Evolutionary conservation across 2,329 filamentous ascomycete species (phyloP), one percentile per base, ranked within the genome.

Genomic region (Talaromyces sp.): DNA sequence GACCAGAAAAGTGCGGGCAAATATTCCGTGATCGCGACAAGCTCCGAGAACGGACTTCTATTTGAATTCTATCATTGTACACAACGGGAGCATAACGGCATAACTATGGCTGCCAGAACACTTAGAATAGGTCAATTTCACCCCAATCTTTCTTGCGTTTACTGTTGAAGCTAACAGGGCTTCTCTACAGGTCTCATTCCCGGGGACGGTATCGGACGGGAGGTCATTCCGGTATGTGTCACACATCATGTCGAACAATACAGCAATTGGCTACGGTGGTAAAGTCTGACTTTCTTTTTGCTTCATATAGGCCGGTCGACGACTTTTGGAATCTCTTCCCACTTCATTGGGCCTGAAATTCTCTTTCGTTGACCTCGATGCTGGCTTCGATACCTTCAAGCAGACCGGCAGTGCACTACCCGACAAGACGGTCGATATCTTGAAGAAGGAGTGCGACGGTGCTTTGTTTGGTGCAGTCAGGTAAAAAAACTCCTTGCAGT

Each of bases 151-250:
- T 16, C 7, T 19, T 33, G 52, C 7, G 16, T 33, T 52, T 68
- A 59, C 62, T 45, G 62, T 33, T 49, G 47, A 70, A 39, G 52
- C 68, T 70, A 65, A 70, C 58, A 62, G 27, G 47, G 27, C 64
- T 11, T 52, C 60, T 60, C 56, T 22, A 60, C 66, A 27, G 93
- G 93, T 78, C 91, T 98, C 73, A 98, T 99, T 77, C 91, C 95
- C 73, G 95, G 95, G 76, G 95, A 99, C 82, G 95, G 95, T 80
- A 99, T 99, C 81, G 95, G 95, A 81, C 92, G 92, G 77, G 95
- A 99, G 82, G 95, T 99, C 78, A 98, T 99, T 80, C 95, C 95
- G 70, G 91, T 83, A 56, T 62, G 50, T 47, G 27, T 43, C 39
- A 24, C 24, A 2, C 39, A n/a, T 16, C 39, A 35, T 39, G 54